Evolutionary conservation across 176 grass and related monocot species (phyloP), one percentile per base, ranked within the genome.

Genomic region (Elaeis guineensis): DNA sequence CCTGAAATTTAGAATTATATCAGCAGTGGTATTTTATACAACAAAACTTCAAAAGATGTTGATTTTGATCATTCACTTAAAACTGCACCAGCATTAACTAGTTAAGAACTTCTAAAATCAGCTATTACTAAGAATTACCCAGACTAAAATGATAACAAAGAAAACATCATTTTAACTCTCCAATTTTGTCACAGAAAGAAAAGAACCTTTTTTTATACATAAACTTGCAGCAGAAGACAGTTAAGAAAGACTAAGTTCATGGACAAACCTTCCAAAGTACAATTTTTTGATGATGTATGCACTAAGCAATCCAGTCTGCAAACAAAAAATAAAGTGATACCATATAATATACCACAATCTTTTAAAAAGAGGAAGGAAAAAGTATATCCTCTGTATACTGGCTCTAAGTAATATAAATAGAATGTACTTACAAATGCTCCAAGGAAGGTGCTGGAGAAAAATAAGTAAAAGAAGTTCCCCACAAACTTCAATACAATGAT

Each of bases 221-320:
- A 52, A 52, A 8, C 19, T 44, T 12, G 35, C 35, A 44, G 35
- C 35, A 44, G 35, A 44, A 44, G 35, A 44, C 35, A 44, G 2
- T 44, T 14, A 44, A 44, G 35, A 44, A 44, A 44, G 9, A 19
- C 22, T 51, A 48, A 21, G 11, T 66, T 63, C 11, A 16, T 69
- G 3, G 57, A 86, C 75, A 15, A 59, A 98, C 94, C 94, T 98
- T 85, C 88, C 94, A 17, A 98, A 86, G 55, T 98, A 98, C 66
- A 98, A 59, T 74, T 93, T 92, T 65, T 93, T 98, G 70, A 98
- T 92, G 52, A 93, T 77, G 57, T 83, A 98, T 18, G 94, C 94
- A 77, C 94, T 89, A 17, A 98, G 79, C 79, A 98, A 80, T 70
- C 94, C 94, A 72, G 64, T 2, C 94, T 98, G 79, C 26, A 70